Percentiles rank a stretch among this genome's conserved stretches.
These are phyloP conservation scores for Actinomucor elegans DNA, from an alignment of 371 early-diverging fungal species.

Conservation along the genomic window DNA sequence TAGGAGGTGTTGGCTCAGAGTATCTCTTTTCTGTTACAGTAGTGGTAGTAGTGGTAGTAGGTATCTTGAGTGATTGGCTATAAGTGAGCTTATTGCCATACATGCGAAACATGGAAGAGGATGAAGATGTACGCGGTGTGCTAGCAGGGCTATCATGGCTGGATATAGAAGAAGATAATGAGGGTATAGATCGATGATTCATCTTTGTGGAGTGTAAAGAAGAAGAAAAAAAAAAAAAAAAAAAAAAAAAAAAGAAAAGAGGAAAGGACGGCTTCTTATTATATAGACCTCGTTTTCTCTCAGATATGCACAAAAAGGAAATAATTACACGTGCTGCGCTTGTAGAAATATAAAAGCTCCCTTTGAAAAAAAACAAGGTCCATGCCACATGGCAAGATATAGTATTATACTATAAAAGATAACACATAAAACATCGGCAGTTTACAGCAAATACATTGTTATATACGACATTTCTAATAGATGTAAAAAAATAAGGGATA, in stretches of 20 bases:
- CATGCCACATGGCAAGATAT: slow-evolving; percentile 13
- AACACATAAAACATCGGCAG: too few relatives aligned
- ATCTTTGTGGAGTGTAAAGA: not conserved
- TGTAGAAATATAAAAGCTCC: too few relatives aligned
- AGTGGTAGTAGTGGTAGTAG: not conserved
- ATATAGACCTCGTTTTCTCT: not conserved
- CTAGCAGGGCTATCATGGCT: not conserved
- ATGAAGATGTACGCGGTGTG: slow-evolving; percentile 15
- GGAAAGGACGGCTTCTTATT: too few relatives aligned
- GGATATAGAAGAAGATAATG: slow-evolving; percentile 15
- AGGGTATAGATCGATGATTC: slow-evolving; percentile 17
- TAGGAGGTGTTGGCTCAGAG: slow-evolving; percentile 10
- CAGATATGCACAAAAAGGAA: not conserved
- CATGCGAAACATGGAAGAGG: not conserved
- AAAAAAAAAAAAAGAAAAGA: not conserved
- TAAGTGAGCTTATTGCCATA: too few relatives aligned
- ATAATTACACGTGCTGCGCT: slow-evolving; percentile 1
- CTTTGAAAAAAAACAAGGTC: too few relatives aligned
- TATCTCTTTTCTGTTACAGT: slow-evolving; percentile 3
- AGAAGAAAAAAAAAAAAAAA: slow-evolving; percentile 1
- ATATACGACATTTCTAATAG: too few relatives aligned
- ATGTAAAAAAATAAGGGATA: too few relatives aligned
- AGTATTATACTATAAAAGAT: too few relatives aligned
- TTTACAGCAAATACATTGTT: too few relatives aligned
- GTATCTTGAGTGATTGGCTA: not conserved